A percentile compares a stretch with the other conserved stretches of the same genome.
phyloP scores from a whole-genome alignment of 352 stramenopile species.

The Globisporangium nodosum region DNA sequence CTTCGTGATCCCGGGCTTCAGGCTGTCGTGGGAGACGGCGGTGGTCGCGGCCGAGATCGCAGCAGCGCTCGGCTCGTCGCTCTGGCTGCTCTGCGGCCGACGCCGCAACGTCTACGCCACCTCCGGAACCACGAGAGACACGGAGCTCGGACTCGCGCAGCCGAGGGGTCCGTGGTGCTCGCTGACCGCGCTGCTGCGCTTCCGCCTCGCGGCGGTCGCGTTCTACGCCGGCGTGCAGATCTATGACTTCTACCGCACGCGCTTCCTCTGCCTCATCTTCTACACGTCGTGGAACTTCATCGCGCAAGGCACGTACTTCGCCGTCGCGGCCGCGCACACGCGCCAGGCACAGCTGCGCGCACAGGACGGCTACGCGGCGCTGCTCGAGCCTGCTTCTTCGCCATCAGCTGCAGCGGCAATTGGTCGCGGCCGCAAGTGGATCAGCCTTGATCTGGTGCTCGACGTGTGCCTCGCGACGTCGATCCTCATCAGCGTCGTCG shows the following conservation, averaged over 20 bases:
- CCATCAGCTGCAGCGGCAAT: neutral
- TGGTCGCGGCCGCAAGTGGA: conserved; percentile 15
- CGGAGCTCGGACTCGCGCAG: conserved; percentile 22
- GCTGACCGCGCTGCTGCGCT: conserved; percentile 33
- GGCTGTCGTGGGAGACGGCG: conserved; percentile 41
- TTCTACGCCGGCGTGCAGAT: conserved; percentile 59
- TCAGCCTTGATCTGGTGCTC: conserved; percentile 54
- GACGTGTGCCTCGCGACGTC: conserved; percentile 63
- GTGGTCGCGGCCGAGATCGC: conserved; percentile 47
- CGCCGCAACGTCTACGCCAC: neutral
- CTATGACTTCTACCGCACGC: conserved; percentile 54
- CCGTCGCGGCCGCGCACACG: conserved; percentile 24
- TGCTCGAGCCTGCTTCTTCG: conserved; percentile 21
- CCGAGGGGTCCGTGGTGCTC: conserved; percentile 33
- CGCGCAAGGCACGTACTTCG: conserved; percentile 63
- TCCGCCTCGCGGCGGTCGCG: conserved; percentile 19
- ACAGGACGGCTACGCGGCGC: conserved; percentile 20
- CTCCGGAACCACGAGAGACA: neutral
- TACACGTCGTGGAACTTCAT: conserved; percentile 88
- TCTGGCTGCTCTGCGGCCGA: conserved; percentile 41
- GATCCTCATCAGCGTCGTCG: conserved; percentile 61
- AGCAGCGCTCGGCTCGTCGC: conserved; percentile 25
- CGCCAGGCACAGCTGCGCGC: conserved; percentile 14
- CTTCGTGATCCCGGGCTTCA: conserved; percentile 7
- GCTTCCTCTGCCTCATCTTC: conserved; percentile 48